Evolutionary conservation across 768 basidiomycete genomes (phyloP).

Genomic region (Phylloporus sp.): DNA sequence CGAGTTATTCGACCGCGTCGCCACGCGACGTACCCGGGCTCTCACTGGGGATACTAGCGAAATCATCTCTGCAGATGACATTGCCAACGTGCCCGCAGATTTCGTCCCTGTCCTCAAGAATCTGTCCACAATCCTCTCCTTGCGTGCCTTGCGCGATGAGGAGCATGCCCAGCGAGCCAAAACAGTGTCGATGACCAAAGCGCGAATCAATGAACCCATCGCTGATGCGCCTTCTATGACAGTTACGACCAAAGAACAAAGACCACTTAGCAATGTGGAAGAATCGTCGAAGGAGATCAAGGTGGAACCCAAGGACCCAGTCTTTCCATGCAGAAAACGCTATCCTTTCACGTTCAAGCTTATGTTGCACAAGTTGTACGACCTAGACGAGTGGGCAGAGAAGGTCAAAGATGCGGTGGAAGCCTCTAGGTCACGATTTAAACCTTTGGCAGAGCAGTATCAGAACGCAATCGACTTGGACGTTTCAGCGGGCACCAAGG

Average conservation of each 20-base stretch:
- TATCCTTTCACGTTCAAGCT: conserved; percentile 63
- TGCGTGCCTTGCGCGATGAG: conserved; percentile 31
- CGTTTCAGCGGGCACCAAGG: conserved; percentile 10
- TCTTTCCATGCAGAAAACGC: conserved; percentile 40
- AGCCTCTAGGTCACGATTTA: conserved; percentile 52
- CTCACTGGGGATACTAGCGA: conserved; percentile 12
- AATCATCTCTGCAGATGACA: conserved; percentile 29
- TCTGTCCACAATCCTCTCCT: conserved; percentile 33
- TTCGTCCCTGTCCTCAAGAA: conserved; percentile 35
- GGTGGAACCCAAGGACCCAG: conserved; percentile 28
- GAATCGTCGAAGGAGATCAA: conserved; percentile 17
- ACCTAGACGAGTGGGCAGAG: conserved; percentile 53
- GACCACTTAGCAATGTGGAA: background rate
- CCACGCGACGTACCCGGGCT: conserved; percentile 38
- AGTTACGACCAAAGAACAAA: background rate
- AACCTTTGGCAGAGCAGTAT: conserved; percentile 44
- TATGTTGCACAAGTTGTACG: conserved; percentile 65
- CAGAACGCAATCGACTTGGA: conserved; percentile 11
- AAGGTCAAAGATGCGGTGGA: conserved; percentile 53
- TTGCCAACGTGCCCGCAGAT: conserved; percentile 27
- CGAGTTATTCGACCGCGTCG: conserved; percentile 50
- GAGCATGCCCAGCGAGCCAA: conserved; percentile 1
- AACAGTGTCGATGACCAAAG: conserved; percentile 1
- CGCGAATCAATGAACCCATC: conserved; percentile 23
- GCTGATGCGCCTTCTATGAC: conserved; percentile 13